Evolutionary conservation across 495 filamentous ascomycete species (phyloP), one percentile per base, ranked within the genome.

Genomic region (Evernia prunastri): DNA sequence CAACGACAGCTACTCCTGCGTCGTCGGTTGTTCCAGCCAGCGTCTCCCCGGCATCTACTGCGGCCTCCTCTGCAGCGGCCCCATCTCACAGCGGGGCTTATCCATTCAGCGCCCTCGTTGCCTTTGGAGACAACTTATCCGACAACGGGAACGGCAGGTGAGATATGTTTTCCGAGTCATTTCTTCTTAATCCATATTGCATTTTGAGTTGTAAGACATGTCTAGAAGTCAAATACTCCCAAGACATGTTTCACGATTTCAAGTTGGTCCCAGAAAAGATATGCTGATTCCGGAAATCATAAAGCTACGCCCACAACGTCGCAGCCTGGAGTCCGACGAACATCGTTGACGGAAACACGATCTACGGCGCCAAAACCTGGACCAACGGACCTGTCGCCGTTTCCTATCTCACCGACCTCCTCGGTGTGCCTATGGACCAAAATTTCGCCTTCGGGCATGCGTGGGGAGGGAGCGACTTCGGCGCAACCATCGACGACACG

Each of bases 401-500:
- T 2, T 45, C 42, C 42, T 45, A n/a, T 45, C 42, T 45, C 20
- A 45, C 42, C 42, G 42, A 45, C 42, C 42, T 45, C 42, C 42
- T 45, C 42, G 42, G 20, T 7, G 42, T 45, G 7, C 42, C 42
- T 11, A n/a, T 45, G 42, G 10, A 8, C 6, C 42, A 45, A 45
- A 45, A 45, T 20, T 45, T 23, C 42, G 42, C 42, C 11, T 45
- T 45, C 20, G 42, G 42, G 18, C 20, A 23, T 7, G 42, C 42
- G 7, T 45, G 42, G 42, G 42, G 42, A n/a, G 58, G 58, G 3
- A 45, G 58, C 40, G 18, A 11, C 3, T 36, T 31, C 58, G 58
- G 58, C 29, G 58, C 58, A 11, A 60, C 40, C 18, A 42, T 60
- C 20, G 58, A 60, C 58, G 58, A 60, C 39, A 60, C 58, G 17